These are phyloP conservation scores for Apiospora malaysiana DNA, from an alignment of 2,329 filamentous ascomycete genomes.

Conservation along the genomic window DNA sequence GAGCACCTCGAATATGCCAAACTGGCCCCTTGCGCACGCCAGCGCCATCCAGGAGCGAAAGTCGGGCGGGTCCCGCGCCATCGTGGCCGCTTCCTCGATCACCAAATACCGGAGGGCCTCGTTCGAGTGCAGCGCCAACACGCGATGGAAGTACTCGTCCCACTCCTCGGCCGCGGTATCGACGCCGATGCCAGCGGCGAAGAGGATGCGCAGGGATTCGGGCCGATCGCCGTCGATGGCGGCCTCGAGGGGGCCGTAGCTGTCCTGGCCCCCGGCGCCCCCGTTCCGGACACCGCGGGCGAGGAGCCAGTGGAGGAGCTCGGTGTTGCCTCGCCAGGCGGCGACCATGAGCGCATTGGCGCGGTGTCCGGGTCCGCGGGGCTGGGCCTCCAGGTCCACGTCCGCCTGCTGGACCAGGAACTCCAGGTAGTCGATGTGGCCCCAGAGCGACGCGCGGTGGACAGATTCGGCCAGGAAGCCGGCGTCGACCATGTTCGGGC, in stretches of 20 bases:
- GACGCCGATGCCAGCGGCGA: not conserved
- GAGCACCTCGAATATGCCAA: not conserved
- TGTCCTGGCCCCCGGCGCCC: not conserved
- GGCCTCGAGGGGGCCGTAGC: not conserved
- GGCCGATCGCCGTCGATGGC: not conserved
- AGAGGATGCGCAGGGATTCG: not conserved
- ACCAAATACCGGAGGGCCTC: not conserved
- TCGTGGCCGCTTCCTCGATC: not conserved
- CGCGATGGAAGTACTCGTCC: not conserved
- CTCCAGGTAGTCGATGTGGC: not conserved
- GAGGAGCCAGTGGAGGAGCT: not conserved
- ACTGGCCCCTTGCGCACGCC: not conserved
- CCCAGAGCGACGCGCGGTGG: not conserved
- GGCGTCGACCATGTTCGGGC: not conserved
- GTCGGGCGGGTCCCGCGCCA: not conserved
- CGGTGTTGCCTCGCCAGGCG: not conserved
- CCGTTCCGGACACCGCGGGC: not conserved
- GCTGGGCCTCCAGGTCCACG: not conserved
- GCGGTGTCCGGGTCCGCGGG: not conserved
- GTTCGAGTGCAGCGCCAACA: not conserved
- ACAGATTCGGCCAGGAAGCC: not conserved
- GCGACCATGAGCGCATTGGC: not conserved
- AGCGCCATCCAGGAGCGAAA: not conserved
- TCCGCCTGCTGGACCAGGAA: not conserved
- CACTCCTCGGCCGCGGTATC: not conserved